These are phyloP conservation scores for Dactylellina sp. DNA, from an alignment of 2,329 filamentous ascomycete genomes.

Conservation along the genomic window DNA sequence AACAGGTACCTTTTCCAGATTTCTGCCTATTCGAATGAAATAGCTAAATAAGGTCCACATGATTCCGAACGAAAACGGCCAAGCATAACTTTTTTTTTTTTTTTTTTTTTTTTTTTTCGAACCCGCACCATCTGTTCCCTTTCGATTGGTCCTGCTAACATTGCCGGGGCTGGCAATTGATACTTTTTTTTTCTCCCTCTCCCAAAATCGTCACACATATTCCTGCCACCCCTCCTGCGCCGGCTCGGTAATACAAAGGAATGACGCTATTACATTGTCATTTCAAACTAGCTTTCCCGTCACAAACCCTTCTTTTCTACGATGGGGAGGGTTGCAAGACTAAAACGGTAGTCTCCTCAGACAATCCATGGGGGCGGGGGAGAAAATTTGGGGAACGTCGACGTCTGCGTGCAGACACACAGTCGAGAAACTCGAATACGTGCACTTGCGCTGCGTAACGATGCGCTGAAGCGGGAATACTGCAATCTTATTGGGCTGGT, in stretches of 20 bases:
- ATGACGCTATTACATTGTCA: slow-evolving; percentile 49
- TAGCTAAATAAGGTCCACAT: slow-evolving; percentile 46
- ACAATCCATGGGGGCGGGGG: no score
- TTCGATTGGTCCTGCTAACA: slow-evolving; percentile 53
- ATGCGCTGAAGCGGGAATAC: neutral
- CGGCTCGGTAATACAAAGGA: slow-evolving; percentile 41
- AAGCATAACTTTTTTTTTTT: slow-evolving; percentile 38
- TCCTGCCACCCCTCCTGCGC: slow-evolving; percentile 24
- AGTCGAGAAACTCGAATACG: no score
- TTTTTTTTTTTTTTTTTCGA: neutral
- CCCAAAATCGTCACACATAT: slow-evolving; percentile 34
- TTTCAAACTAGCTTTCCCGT: slow-evolving; percentile 7
- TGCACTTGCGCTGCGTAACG: neutral
- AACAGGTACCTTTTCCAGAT: slow-evolving; percentile 18
- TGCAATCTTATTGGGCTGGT: slow-evolving; percentile 29
- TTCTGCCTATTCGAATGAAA: slow-evolving; percentile 47
- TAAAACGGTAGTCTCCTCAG: no score
- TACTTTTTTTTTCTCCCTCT: slow-evolving; percentile 14
- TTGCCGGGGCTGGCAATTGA: slow-evolving; percentile 38
- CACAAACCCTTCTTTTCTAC: neutral
- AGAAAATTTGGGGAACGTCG: no score
- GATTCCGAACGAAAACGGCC: slow-evolving; percentile 51
- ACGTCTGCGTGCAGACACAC: no score
- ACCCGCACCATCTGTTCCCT: slow-evolving; percentile 45
- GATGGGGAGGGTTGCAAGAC: no score